Evolutionary conservation across 257 asterid species (phyloP).

Genomic region (Eucommia ulmoides): DNA sequence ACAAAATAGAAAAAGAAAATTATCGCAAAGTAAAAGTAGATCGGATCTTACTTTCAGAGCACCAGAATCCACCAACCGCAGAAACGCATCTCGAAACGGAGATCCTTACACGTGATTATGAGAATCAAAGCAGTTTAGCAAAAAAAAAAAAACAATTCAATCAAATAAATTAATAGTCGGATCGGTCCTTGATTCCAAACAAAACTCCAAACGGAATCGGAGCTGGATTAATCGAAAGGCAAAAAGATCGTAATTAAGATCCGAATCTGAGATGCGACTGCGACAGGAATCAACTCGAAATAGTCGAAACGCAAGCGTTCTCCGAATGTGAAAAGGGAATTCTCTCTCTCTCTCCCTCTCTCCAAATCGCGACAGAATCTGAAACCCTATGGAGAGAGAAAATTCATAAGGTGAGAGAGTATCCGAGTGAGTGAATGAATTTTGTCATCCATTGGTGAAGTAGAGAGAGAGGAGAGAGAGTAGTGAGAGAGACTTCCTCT

Average conservation of each 20-base stretch:
- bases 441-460: constrained; percentile 7
- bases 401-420: constrained; percentile 4
- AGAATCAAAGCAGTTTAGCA: background rate
- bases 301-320: background rate
- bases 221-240: constrained; percentile 6
- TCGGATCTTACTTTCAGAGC: constrained; percentile 45
- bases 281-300: constrained; percentile 3
- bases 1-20: background rate
- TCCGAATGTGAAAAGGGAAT: background rate
- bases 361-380: constrained; percentile 14
- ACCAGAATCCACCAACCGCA: constrained; percentile 20
- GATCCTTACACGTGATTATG: constrained; percentile 31
- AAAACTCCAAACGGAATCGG: constrained; percentile 17
- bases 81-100: constrained; percentile 26
- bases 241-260: constrained; percentile 25
- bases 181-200: constrained; percentile 11
- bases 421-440: constrained; percentile 10
- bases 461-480: constrained; percentile 6
- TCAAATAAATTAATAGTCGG: constrained; percentile 4
- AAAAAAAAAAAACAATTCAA: background rate
- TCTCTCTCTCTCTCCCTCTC: background rate
- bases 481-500: too few relatives aligned
- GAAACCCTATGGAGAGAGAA: constrained; percentile 31
- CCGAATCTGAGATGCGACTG: constrained; percentile 31
- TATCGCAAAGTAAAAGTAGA: background rate